Evolutionary conservation across 208 protist genomes (phyloP), one percentile per base, ranked within the genome.

Genomic region (Sergeia podlipaevii): DNA sequence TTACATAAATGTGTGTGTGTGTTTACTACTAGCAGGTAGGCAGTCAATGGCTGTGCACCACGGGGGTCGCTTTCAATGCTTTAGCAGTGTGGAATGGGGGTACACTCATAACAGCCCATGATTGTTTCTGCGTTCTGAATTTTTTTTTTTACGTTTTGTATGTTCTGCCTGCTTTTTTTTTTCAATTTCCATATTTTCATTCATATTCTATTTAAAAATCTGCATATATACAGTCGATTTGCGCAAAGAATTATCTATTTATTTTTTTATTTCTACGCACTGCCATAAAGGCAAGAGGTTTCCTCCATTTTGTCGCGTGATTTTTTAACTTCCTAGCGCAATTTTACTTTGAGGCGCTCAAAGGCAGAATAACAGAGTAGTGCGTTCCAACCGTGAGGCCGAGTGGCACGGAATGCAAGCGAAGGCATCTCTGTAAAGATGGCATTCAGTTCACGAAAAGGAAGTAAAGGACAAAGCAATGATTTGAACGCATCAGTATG

Each of bases 161-260:
- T 36, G 23, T 47, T 8, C 18, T 49, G 24, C 28, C 27, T 46
- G 15, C 50, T 36, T 24, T 51, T 13, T 68, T 52, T 65, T 53
- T 24, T 18, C 5, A 13, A 27, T 20, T 17, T 60, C 38, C 15
- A 23, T 39, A 18, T 46, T 57, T 6, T 42, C 66, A 13, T 33
- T 51, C 38, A 59, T 11, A 56, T 57, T 6, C 48, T 73, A 13
- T 33, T 51, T 44, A 59, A 8, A 56, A 15, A 41, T 6, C 24
- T 26, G 8, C 17, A 17, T 42, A 38, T 24, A 23, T 13, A 39
- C n/a, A 32, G n/a, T 26, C n/a, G n/a, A n/a, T n/a, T n/a, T n/a
- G n/a, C n/a, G n/a, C n/a, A n/a, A n/a, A n/a, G n/a, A n/a, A n/a
- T 47, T 47, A 18, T 47, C 26, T 47, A 23, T 47, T 23, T 47